Evolutionary conservation across 1,284 basidiomycete genomes (phyloP), one percentile per base, ranked within the genome.

Genomic region (Psilocybe mexicana): DNA sequence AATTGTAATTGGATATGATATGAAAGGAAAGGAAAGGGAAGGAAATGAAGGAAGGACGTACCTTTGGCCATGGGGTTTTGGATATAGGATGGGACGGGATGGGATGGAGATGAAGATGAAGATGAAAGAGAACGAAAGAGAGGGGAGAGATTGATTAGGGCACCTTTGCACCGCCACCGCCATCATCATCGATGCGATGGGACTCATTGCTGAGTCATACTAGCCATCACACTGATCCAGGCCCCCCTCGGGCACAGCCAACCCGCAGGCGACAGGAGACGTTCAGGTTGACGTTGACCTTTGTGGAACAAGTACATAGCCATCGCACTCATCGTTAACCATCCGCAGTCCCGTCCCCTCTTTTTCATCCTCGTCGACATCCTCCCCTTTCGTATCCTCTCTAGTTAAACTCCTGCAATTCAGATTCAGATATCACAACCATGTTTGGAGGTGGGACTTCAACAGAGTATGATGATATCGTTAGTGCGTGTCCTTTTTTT

Each of bases 391-490:
- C 42, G 28, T 36, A 49, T 44, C 33, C 18, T 49, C 43, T 24
- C 43, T 57, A 2, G 25, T 33, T 55, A 30, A 24, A 35, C 44
- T 40, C 51, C 57, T n/a, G 28, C 18, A 18, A 18, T 18, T 18
- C 18, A 18, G 18, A 18, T 28, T 54, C 49, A 48, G 18, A 18
- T 18, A 18, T 18, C 18, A 18, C 55, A 40, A 68, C 55, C 28
- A 91, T 92, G 88, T 92, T 92, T 72, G 84, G 76, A 73, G 82
- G 82, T 18, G 79, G 80, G 14, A 74, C 83, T 49, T 65, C 78
- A 10, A 97, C 93, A 69, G 85, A 94, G 10, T 98, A 96, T 76
- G 96, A 98, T 69, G 96, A 98, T 52, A 85, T 96, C 66, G 92
- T 98, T 72, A 83, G 94, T 94, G 67, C 73, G 93, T 67, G 18